These are phyloP conservation scores for Colletotrichum theobromicola DNA, from an alignment of 2,329 filamentous ascomycete species.

Conservation along the genomic window DNA sequence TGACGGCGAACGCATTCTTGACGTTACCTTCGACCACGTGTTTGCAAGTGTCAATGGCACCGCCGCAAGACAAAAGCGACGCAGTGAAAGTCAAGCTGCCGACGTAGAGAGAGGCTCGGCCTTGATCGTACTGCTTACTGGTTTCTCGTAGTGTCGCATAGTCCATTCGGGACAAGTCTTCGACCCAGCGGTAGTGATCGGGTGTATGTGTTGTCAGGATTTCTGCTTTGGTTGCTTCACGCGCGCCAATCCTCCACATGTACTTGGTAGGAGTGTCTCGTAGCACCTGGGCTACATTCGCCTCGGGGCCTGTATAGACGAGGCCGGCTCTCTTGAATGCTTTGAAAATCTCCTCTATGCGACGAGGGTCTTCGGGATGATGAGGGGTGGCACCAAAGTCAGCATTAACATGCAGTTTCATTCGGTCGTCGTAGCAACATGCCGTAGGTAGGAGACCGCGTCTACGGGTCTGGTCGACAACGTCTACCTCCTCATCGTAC, in stretches of 20 bases:
- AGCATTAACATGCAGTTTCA: slow-evolving; percentile 93
- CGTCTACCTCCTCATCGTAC: slow-evolving; percentile 32
- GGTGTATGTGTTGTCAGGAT: slow-evolving; percentile 79
- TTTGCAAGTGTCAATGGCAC: slow-evolving; percentile 94
- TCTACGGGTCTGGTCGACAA: slow-evolving; percentile 43
- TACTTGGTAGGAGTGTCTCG: slow-evolving; percentile 61
- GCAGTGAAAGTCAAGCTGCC: slow-evolving; percentile 82
- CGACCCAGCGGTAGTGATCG: slow-evolving; percentile 82
- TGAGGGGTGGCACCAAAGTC: slow-evolving; percentile 76
- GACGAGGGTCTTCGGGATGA: slow-evolving; percentile 91
- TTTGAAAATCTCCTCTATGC: slow-evolving; percentile 92
- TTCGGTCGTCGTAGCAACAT: slow-evolving; percentile 89
- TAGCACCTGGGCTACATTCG: slow-evolving; percentile 57
- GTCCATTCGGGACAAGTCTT: slow-evolving; percentile 56
- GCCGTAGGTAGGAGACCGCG: slow-evolving; percentile 70
- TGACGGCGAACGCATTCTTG: slow-evolving; percentile 95
- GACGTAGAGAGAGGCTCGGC: slow-evolving; percentile 81
- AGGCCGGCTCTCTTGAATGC: slow-evolving; percentile 84
- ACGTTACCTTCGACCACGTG: slow-evolving; percentile 84
- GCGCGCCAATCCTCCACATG: slow-evolving; percentile 79
- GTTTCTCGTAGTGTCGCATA: slow-evolving; percentile 72
- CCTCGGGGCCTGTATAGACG: slow-evolving; percentile 66
- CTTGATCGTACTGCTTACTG: slow-evolving; percentile 65
- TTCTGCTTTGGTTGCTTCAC: slow-evolving; percentile 79
- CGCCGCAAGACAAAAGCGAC: slow-evolving; percentile 84